These are phyloP conservation scores for Rhexocercosporidium sp. DNA, from an alignment of 2,329 filamentous ascomycete species.

Conservation along the genomic window DNA sequence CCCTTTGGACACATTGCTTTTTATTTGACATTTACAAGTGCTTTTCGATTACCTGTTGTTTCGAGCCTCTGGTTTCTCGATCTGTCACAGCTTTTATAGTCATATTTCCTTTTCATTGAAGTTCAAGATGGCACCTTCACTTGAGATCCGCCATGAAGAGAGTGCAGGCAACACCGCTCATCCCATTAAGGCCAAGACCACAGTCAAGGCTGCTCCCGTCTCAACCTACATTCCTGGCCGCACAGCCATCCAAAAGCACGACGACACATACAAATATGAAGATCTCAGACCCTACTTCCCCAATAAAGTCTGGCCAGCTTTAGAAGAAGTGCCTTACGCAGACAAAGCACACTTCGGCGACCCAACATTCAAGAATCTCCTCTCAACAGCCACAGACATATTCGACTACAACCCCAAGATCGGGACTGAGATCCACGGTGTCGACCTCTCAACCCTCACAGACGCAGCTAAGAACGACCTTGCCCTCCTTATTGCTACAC, in stretches of 20 bases:
- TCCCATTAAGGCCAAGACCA: constrained; percentile 16
- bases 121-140: constrained; percentile 29
- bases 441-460: constrained; percentile 41
- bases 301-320: constrained; percentile 55
- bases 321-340: constrained; percentile 53
- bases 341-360: constrained; percentile 61
- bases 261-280: constrained; percentile 56
- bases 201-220: neutral
- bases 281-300: constrained; percentile 59
- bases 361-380: constrained; percentile 57
- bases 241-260: constrained; percentile 50
- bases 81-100: neutral
- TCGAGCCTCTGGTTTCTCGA: neutral
- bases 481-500: constrained; percentile 54
- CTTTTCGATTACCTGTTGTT: neutral
- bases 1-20: neutral
- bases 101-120: neutral
- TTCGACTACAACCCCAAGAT: constrained; percentile 57
- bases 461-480: constrained; percentile 55
- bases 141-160: constrained; percentile 25
- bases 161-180: neutral
- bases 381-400: constrained; percentile 56
- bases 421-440: constrained; percentile 44
- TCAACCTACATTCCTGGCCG: constrained; percentile 49
- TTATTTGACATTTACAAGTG: neutral